Evolutionary conservation across 306 rosid genomes (phyloP).

Genomic region (Prunus persica): DNA sequence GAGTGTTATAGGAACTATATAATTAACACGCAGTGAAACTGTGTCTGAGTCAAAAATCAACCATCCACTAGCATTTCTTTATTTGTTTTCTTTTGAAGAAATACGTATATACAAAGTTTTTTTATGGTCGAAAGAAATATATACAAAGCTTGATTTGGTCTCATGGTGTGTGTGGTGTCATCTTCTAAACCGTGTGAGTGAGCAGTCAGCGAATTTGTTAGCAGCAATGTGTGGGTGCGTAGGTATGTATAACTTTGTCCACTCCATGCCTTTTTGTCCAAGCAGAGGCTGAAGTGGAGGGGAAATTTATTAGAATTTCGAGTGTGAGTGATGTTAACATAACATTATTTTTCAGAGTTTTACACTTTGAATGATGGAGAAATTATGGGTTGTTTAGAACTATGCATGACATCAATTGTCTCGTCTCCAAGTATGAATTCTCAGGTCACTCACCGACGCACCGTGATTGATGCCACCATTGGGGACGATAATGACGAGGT

Average conservation of each 20-base stretch:
- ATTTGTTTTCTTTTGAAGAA: too few species aligned
- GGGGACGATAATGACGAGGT: too few species aligned
- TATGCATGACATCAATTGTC: background rate
- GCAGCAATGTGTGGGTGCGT: background rate
- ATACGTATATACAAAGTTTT: too few species aligned
- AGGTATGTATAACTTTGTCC: background rate
- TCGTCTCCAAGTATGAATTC: background rate
- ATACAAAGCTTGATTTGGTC: background rate
- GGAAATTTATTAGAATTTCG: background rate
- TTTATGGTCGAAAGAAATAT: background rate
- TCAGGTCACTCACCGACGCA: too few species aligned
- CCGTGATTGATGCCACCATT: too few species aligned
- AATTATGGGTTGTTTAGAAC: too few species aligned
- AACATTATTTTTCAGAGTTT: too few species aligned
- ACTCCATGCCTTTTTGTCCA: background rate
- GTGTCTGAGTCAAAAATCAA: background rate
- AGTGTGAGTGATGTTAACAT: background rate
- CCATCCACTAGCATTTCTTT: background rate
- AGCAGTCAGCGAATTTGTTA: background rate
- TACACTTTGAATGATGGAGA: background rate
- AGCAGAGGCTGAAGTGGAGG: background rate
- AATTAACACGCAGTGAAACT: background rate
- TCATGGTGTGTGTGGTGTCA: background rate
- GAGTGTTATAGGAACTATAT: background rate
- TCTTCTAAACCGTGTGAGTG: conserved; percentile 2